A percentile compares a stretch with the other conserved stretches of the same genome.
Evolutionary conservation across 805 yeast species (phyloP).

Genomic region (Ogataea nitratoaversa): DNA sequence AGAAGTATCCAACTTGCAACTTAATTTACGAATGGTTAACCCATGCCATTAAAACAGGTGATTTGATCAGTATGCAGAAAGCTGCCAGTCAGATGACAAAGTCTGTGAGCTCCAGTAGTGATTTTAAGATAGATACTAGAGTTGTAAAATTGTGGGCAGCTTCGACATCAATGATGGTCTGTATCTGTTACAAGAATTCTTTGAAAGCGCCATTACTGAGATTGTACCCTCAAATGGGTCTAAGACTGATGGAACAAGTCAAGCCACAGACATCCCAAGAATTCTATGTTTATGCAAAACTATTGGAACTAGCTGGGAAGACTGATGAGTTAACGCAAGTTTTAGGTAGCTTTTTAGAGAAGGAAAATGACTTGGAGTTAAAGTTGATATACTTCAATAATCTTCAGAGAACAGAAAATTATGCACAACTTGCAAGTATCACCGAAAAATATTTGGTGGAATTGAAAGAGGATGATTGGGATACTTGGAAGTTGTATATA

Average conservation of each 20-base stretch:
- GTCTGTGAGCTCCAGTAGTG: constrained; percentile 17
- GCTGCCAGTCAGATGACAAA: constrained; percentile 43
- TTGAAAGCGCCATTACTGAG: constrained; percentile 41
- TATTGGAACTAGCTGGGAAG: constrained; percentile 38
- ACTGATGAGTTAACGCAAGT: constrained; percentile 31
- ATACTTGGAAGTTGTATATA: constrained; percentile 60
- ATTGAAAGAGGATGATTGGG: constrained; percentile 65
- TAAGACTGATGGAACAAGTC: constrained; percentile 48
- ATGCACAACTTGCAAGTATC: constrained; percentile 40
- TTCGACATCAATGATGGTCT: constrained; percentile 44
- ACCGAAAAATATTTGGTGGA: constrained; percentile 40
- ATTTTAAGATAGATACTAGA: constrained; percentile 25
- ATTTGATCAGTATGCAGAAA: constrained; percentile 51
- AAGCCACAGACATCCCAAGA: constrained; percentile 53
- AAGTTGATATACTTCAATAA: constrained; percentile 49
- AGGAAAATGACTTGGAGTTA: constrained; percentile 57
- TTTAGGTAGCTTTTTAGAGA: constrained; percentile 30
- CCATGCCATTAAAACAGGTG: constrained; percentile 41
- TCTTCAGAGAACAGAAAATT: constrained; percentile 37
- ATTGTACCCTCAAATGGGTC: constrained; percentile 58
- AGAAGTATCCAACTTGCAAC: constrained; percentile 49
- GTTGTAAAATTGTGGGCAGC: constrained; percentile 50
- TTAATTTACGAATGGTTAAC: constrained; percentile 56
- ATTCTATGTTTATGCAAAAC: constrained; percentile 50
- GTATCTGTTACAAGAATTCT: constrained; percentile 28